Evolutionary conservation across 768 basidiomycete species (phyloP).

Genomic region (Glaciozyma martinii): DNA sequence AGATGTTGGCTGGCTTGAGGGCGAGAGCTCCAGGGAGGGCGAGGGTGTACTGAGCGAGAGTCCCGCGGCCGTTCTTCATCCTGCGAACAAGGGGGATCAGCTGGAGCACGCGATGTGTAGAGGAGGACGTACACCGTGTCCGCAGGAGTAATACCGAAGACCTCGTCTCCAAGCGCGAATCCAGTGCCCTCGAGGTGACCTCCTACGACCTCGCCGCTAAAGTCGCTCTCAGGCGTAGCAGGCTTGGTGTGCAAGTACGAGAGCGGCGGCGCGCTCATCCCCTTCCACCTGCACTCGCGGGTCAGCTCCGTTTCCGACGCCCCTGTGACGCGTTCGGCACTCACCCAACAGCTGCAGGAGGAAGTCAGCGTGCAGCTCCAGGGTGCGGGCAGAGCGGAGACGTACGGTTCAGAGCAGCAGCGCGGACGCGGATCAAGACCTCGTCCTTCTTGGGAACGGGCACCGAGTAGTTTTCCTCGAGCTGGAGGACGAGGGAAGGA

Average conservation of each 20-base stretch:
- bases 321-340: not conserved
- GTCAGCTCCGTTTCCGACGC: not conserved
- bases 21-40: constrained; percentile 45
- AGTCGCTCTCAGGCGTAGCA: constrained; percentile 53
- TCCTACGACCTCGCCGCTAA: constrained; percentile 54
- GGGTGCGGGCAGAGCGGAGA: no score
- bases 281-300: constrained; percentile 51
- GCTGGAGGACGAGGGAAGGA: constrained; percentile 37
- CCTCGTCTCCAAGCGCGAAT: constrained; percentile 54
- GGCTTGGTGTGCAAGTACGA: constrained; percentile 45
- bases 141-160: constrained; percentile 52
- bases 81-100: not conserved
- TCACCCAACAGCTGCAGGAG: not conserved
- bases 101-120: no score
- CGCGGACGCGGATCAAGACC: constrained; percentile 49
- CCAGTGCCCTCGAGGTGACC: constrained; percentile 46
- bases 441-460: constrained; percentile 43
- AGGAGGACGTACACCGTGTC: constrained; percentile 28
- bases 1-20: constrained; percentile 48
- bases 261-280: constrained; percentile 50
- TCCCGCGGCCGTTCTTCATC: constrained; percentile 47
- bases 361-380: constrained; percentile 41
- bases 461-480: constrained; percentile 37
- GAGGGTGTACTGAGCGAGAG: constrained; percentile 52
- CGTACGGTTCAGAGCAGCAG: constrained; percentile 61